phyloP scores from a whole-genome alignment of 2,329 filamentous ascomycete species.

The Chaetomium olivaceum region DNA sequence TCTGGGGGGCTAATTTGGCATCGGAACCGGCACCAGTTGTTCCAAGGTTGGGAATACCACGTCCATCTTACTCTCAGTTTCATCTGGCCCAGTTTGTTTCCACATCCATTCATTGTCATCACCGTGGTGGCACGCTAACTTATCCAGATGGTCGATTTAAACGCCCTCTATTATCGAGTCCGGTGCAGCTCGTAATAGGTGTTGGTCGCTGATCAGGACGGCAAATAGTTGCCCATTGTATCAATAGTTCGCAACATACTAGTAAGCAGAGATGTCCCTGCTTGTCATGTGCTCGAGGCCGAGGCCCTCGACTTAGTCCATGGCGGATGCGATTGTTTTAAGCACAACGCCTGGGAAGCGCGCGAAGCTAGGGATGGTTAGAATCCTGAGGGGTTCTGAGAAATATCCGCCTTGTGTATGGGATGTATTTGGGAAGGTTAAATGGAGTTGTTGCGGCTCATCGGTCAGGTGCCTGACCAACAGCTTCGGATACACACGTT shows the following conservation, averaged over 20 bases:
- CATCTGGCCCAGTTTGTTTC: neutral
- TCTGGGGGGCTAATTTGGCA: neutral
- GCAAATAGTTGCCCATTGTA: no score
- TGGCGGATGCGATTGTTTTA: no score
- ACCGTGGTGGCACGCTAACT: neutral
- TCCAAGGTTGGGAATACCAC: neutral
- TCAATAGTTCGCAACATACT: no score
- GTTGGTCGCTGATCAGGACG: neutral
- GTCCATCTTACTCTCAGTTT: neutral
- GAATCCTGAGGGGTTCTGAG: no score
- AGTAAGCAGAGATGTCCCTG: neutral
- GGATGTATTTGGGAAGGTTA: no score
- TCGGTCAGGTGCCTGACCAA: no score
- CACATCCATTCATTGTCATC: neutral
- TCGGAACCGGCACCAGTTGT: neutral
- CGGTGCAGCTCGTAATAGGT: neutral
- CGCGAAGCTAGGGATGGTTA: no score
- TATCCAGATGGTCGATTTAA: neutral
- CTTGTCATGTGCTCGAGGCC: neutral
- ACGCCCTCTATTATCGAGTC: neutral
- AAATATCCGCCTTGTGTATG: no score
- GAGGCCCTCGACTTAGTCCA: neutral
- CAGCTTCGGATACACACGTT: no score
- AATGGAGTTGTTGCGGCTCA: no score
- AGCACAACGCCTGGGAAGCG: no score